phyloP scores from a whole-genome alignment of 1,284 basidiomycete genomes.

The Boletellus deceptivus region DNA sequence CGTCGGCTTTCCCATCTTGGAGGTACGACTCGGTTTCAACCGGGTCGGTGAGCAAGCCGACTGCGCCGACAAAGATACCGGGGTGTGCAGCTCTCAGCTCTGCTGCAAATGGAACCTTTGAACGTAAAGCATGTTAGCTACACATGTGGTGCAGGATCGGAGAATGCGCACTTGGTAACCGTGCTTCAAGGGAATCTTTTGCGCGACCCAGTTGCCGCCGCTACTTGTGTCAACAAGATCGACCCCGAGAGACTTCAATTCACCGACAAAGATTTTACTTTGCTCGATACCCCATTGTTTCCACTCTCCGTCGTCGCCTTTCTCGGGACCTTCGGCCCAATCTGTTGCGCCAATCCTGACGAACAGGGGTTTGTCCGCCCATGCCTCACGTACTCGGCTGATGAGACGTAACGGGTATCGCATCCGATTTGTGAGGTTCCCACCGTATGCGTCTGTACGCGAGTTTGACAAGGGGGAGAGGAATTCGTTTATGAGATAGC shows the following conservation, averaged over 20 bases:
- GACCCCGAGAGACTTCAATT: conserved; percentile 60
- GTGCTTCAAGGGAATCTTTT: conserved; percentile 57
- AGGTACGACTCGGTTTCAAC: conserved; percentile 67
- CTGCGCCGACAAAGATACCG: conserved; percentile 56
- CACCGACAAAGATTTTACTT: conserved; percentile 55
- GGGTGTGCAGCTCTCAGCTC: conserved; percentile 65
- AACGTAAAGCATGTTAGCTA: neutral
- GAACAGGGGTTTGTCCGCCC: conserved; percentile 69
- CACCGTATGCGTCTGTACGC: conserved; percentile 73
- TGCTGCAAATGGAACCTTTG: conserved; percentile 67
- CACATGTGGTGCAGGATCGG: too few relatives aligned
- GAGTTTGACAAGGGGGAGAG: conserved; percentile 70
- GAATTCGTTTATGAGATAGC: conserved; percentile 64
- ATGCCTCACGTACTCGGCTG: conserved; percentile 51
- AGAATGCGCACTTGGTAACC: conserved; percentile 58
- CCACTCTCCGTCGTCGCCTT: conserved; percentile 55
- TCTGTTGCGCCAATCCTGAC: conserved; percentile 74
- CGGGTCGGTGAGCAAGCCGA: conserved; percentile 73
- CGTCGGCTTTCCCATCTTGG: conserved; percentile 63
- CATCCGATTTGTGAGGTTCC: conserved; percentile 69
- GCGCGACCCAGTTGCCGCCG: conserved; percentile 65
- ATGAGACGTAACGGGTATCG: conserved; percentile 64
- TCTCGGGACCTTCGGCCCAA: conserved; percentile 73
- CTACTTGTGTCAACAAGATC: conserved; percentile 73
- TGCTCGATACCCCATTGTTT: conserved; percentile 78